phyloP scores from a whole-genome alignment of 805 yeast genomes.

The Candida maesae region DNA sequence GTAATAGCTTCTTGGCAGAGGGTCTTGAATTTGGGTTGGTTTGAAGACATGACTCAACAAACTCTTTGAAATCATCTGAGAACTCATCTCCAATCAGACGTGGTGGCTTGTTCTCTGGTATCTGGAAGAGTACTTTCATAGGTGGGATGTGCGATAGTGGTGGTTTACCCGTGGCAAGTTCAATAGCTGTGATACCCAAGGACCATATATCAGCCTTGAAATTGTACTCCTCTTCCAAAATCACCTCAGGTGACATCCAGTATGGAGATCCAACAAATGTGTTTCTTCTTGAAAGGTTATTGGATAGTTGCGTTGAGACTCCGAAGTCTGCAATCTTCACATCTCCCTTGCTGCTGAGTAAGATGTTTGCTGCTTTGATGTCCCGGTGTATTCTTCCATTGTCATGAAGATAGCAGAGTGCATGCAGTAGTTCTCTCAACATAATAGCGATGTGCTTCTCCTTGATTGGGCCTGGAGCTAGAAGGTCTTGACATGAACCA shows the following conservation, averaged over 20 bases:
- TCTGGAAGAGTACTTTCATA: conserved; percentile 36
- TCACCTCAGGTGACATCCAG: conserved; percentile 99
- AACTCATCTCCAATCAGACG: conserved; percentile 82
- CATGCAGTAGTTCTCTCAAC: conserved; percentile 72
- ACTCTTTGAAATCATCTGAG: conserved; percentile 60
- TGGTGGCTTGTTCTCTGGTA: conserved; percentile 75
- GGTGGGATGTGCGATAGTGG: conserved; percentile 75
- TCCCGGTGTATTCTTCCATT: conserved; percentile 87
- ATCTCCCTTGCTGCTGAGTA: conserved; percentile 63
- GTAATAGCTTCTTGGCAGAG: conserved; percentile 54
- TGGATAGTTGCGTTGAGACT: conserved; percentile 81
- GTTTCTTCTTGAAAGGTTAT: conserved; percentile 59
- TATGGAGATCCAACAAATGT: conserved; percentile 80
- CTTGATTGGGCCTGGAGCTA: conserved; percentile 85
- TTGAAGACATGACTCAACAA: conserved; percentile 64
- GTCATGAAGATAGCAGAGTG: conserved; percentile 66
- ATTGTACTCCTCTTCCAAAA: conserved; percentile 81
- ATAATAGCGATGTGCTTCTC: conserved; percentile 78
- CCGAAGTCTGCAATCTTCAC: conserved; percentile 96
- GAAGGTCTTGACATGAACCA: conserved; percentile 73
- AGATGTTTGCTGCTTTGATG: conserved; percentile 88
- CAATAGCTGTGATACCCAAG: conserved; percentile 88
- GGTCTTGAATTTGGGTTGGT: conserved; percentile 69
- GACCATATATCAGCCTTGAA: conserved; percentile 98
- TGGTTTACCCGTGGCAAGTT: conserved; percentile 95